phyloP scores from a whole-genome alignment of 495 filamentous ascomycete species.

The Penicillium waksmanii region DNA sequence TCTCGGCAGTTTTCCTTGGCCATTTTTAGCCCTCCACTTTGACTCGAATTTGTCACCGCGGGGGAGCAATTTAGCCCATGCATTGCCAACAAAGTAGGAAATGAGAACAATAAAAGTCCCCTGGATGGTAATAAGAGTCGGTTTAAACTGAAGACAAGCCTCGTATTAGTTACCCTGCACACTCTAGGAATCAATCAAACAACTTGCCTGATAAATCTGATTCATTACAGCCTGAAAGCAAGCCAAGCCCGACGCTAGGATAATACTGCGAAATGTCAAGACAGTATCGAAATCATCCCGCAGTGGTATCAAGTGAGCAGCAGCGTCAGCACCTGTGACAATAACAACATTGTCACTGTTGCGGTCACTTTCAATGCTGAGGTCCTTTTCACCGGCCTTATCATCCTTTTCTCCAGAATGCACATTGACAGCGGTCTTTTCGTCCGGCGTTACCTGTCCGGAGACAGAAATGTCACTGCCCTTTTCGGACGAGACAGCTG shows the following conservation, averaged over 20 bases:
- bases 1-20: slow-evolving; percentile 26
- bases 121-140: slow-evolving; percentile 32
- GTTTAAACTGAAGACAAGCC: slow-evolving; percentile 32
- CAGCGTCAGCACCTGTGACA: slow-evolving; percentile 35
- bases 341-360: slow-evolving; percentile 27
- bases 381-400: background rate
- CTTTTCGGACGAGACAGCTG: background rate
- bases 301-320: slow-evolving; percentile 41
- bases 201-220: slow-evolving; percentile 47
- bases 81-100: slow-evolving; percentile 44
- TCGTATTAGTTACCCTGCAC: background rate
- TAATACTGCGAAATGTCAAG: slow-evolving; percentile 49
- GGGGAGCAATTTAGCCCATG: slow-evolving; percentile 47
- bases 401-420: background rate
- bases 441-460: background rate
- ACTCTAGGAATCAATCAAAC: background rate
- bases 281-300: slow-evolving; percentile 50
- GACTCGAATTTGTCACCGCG: slow-evolving; percentile 40
- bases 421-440: slow-evolving; percentile 4
- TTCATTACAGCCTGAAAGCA: slow-evolving; percentile 54
- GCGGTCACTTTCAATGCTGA: slow-evolving; percentile 14
- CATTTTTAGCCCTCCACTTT: slow-evolving; percentile 29
- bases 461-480: background rate
- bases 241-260: slow-evolving; percentile 47
- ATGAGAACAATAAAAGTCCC: slow-evolving; percentile 44